phyloP scores from a whole-genome alignment of 129 eudicot genomes.

The sunflower (Helianthus annuus) region HanXRQr2.0-SUNRISE NC_035443.2:97779601-97780100 shows the following conservation, averaged over 20 bases:
- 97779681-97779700: slow-evolving; percentile 64
- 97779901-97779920: slow-evolving; percentile 18
- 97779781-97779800: slow-evolving; percentile 80
- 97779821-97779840: slow-evolving; percentile 87
- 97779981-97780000: slow-evolving; percentile 12
- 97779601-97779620: slow-evolving; percentile 45
- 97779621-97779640: slow-evolving; percentile 47
- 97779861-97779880: slow-evolving; percentile 85
- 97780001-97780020: slow-evolving; percentile 9
- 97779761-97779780: slow-evolving; percentile 71
- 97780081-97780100: background rate
- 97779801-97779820: slow-evolving; percentile 78
- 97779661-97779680: slow-evolving; percentile 53
- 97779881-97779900: slow-evolving; percentile 69
- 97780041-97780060: background rate
- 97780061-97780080: background rate
- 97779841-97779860: slow-evolving; percentile 84
- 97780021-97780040: background rate
- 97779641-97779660: slow-evolving; percentile 65
- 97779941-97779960: slow-evolving; percentile 4
- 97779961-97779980: slow-evolving; percentile 19
- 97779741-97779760: slow-evolving; percentile 61
- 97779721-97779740: slow-evolving; percentile 58
- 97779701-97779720: slow-evolving; percentile 61
- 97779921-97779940: slow-evolving; percentile 1